These are phyloP conservation scores for Fraxinus sp. DNA, from an alignment of 305 asterid genomes.

Conservation along the genomic window DNA sequence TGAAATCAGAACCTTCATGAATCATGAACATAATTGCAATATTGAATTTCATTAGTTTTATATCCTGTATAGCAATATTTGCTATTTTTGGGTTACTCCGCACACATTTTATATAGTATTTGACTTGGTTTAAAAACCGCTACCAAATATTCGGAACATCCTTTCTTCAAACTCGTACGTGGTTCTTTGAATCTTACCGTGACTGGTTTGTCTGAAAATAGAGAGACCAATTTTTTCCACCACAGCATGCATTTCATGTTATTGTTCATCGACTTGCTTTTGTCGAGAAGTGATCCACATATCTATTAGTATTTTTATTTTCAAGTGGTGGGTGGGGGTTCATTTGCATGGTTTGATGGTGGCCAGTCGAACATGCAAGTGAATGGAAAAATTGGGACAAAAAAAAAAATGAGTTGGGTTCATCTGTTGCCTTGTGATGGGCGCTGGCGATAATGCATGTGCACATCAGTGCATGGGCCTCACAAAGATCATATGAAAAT, in stretches of 20 bases:
- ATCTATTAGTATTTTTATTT: not conserved
- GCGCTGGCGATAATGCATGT: constrained; percentile 31
- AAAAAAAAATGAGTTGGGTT: not conserved
- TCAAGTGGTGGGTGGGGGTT: not conserved
- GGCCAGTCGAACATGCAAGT: constrained; percentile 31
- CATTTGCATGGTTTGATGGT: constrained; percentile 27
- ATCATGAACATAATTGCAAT: not conserved
- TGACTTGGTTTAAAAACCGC: not conserved
- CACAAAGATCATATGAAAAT: not conserved
- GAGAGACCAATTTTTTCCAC: not conserved
- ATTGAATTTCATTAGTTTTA: not conserved
- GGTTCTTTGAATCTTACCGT: not conserved
- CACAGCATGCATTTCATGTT: not conserved
- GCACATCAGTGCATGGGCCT: constrained; percentile 30
- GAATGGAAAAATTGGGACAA: not conserved
- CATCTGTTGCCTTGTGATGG: constrained; percentile 3
- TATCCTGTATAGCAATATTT: not conserved
- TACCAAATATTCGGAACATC: not conserved
- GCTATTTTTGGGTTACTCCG: not conserved
- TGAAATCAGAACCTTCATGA: not conserved
- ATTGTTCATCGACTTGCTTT: not conserved
- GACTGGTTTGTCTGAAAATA: not conserved
- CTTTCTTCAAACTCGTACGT: not conserved
- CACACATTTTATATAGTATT: not conserved
- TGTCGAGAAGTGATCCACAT: not conserved